These are phyloP conservation scores for Spatholobus suberectus DNA, from an alignment of 306 rosid genomes.

Conservation along the genomic window DNA sequence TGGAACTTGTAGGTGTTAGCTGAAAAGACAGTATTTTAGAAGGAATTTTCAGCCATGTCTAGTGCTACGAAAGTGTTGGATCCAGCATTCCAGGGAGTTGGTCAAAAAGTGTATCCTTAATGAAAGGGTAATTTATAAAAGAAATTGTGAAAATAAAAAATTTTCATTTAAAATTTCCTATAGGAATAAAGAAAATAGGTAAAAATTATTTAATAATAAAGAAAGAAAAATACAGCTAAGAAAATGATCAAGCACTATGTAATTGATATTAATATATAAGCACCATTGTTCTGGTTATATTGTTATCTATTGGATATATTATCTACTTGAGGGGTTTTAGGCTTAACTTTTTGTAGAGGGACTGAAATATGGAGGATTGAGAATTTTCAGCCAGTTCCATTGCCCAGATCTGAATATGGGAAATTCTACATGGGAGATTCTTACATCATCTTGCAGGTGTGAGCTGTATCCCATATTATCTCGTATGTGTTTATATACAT, in stretches of 20 bases:
- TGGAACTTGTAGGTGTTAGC: conserved; percentile 50
- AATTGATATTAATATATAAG: conserved; percentile 34
- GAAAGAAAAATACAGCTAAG: background rate
- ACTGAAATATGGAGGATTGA: conserved; percentile 99
- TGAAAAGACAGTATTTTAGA: conserved; percentile 45
- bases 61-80: conserved; percentile 87
- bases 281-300: conserved; percentile 29
- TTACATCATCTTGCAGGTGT: conserved; percentile 90
- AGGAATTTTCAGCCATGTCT: conserved; percentile 72
- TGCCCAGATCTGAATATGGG: conserved; percentile 94
- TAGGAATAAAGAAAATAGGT: background rate
- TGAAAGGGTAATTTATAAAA: conserved; percentile 39
- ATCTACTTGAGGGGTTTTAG: conserved; percentile 43
- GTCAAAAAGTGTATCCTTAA: conserved; percentile 96
- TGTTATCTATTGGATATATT: conserved; percentile 32
- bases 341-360: conserved; percentile 86
- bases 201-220: background rate
- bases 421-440: conserved; percentile 96
- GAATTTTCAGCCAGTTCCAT: conserved; percentile 89
- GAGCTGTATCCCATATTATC: conserved; percentile 35
- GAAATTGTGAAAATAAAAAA: conserved; percentile 6
- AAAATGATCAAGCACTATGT: conserved; percentile 12
- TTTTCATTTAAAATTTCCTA: background rate
- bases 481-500: background rate
- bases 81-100: conserved; percentile 98